A percentile compares a stretch with the other conserved stretches of the same genome.
Conservation (phyloP, 257 asterid genomes). For the Scutellaria galericulata region DNA sequence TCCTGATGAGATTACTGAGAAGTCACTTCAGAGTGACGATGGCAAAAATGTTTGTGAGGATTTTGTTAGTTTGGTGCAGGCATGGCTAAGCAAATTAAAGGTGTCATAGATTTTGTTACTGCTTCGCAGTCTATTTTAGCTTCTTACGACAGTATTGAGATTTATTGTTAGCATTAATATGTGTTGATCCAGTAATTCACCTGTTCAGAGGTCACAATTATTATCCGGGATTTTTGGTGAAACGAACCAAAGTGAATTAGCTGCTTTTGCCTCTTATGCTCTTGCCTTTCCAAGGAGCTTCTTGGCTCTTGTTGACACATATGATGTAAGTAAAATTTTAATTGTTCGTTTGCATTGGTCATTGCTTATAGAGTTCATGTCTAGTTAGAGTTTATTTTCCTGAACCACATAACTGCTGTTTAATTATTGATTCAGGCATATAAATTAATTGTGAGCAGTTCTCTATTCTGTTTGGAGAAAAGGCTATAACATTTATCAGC, state of each 20-base stretch:
- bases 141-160: constrained; percentile 19
- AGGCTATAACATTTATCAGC: not conserved
- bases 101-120: constrained; percentile 42
- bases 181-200: constrained; percentile 30
- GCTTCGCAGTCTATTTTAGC: constrained; percentile 16
- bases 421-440: not conserved
- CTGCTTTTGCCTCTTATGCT: constrained; percentile 89
- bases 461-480: not conserved
- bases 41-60: constrained; percentile 79
- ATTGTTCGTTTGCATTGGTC: not conserved
- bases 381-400: not conserved
- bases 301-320: constrained; percentile 94
- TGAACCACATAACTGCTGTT: constrained; percentile 7
- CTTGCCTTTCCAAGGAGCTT: constrained; percentile 87
- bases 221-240: constrained; percentile 75
- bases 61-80: constrained; percentile 76
- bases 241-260: constrained; percentile 92
- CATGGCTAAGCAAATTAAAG: constrained; percentile 85
- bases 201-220: constrained; percentile 48
- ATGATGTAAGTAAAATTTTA: constrained; percentile 69
- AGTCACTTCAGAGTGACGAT: constrained; percentile 70
- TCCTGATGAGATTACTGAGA: constrained; percentile 82
- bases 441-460: constrained; percentile 10
- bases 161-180: constrained; percentile 16
- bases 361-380: constrained; percentile 23